Evolutionary conservation across 2,329 filamentous ascomycete species (phyloP), one percentile per base, ranked within the genome.

Genomic region (Polytolypa hystricis): DNA sequence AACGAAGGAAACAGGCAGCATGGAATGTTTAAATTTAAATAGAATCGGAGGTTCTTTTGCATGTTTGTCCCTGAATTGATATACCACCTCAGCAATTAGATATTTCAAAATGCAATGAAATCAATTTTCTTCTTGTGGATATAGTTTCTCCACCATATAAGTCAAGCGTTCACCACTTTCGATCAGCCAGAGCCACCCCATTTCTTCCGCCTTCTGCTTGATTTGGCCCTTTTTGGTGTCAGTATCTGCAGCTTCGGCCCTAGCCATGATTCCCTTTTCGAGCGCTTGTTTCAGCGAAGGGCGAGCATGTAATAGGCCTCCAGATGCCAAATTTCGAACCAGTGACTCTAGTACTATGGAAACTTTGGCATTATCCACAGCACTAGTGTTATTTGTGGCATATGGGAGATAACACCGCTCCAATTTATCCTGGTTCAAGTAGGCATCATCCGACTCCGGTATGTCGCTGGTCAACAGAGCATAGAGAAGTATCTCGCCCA

Each of bases 281-380:
- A 73, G 60, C 0, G 70, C 67, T 0, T 52, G 38, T 25, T 58
- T 57, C 11, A 79, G 44, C 4, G 44, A 45, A 1, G 50, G 49
- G 3, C 49, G 60, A 43, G 58, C 35, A 15, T 41, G 42, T 52
- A 63, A 28, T 47, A 54, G 46, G 2, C 55, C 52, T 20, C 51
- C 49, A 10, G 50, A 52, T 9, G 54, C 60, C 18, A 77, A 56
- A 5, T 77, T 59, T 30, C 77, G 67, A 19, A 84, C 50, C 33
- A 84, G 57, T 2, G 67, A 67, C 58, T 89, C 84, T 0, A 85
- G 61, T 19, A 82, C 56, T 7, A 87, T 58, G 2, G 79, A 78
- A 25, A 87, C 66, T 53, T 81, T 82, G 18, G 79, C 77, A 47
- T 91, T 87, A 43, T 85, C 81, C 14, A 74, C 69, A 1, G 71